These are phyloP conservation scores for Emergomyces pasteurianus DNA, from an alignment of 2,329 filamentous ascomycete genomes.

Conservation along the genomic window DNA sequence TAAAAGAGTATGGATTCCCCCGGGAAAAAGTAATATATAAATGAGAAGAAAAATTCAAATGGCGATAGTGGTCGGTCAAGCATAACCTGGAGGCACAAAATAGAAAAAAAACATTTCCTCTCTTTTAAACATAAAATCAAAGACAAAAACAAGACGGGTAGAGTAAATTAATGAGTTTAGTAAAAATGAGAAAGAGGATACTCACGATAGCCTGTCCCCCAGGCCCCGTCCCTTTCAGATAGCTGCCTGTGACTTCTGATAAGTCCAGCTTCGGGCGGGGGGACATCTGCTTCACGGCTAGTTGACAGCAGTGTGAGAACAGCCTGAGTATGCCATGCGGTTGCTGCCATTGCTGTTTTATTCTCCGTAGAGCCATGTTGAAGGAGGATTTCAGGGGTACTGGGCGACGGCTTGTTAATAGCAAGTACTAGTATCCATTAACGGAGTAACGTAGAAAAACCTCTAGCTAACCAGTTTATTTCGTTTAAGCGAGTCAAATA, in stretches of 20 bases:
- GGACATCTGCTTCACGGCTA: constrained; percentile 51
- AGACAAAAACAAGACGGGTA: neutral
- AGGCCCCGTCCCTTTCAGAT: constrained; percentile 82
- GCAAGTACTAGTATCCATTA: too few relatives aligned
- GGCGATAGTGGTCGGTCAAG: neutral
- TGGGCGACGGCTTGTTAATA: too few relatives aligned
- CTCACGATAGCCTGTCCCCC: constrained; percentile 88
- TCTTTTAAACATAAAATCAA: neutral
- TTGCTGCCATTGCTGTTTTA: neutral
- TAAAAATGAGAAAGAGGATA: constrained; percentile 4
- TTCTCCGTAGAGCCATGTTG: neutral
- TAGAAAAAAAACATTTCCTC: neutral
- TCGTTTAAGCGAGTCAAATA: too few relatives aligned
- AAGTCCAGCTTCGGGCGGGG: constrained; percentile 66
- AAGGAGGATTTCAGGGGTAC: neutral
- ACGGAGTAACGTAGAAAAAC: too few relatives aligned
- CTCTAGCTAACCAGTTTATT: too few relatives aligned
- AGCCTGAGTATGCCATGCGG: constrained; percentile 1
- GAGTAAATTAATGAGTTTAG: neutral
- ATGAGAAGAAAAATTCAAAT: neutral
- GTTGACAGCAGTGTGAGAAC: constrained; percentile 16
- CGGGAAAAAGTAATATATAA: neutral
- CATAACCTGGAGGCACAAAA: neutral
- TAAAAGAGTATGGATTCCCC: neutral
- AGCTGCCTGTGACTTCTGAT: constrained; percentile 67